These are phyloP conservation scores for Fagopyrum homotropicum DNA, from an alignment of 148 eudicot genomes.

Conservation along the genomic window DNA sequence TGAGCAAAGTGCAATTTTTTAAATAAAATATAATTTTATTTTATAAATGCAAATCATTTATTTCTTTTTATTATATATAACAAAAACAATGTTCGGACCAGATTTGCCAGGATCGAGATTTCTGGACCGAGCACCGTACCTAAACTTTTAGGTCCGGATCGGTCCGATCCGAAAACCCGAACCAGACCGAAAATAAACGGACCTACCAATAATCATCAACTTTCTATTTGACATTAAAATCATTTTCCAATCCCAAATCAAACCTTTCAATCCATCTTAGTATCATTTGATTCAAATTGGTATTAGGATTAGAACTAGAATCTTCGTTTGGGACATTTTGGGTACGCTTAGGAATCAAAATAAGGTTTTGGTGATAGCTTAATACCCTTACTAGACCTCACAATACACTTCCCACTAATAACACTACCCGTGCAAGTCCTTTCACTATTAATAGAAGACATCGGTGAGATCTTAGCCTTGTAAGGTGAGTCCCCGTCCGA, in stretches of 20 bases:
- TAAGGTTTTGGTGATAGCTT: background rate
- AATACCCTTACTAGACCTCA: constrained; percentile 3
- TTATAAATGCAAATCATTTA: too few species aligned
- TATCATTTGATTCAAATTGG: background rate
- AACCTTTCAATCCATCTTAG: background rate
- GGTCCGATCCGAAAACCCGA: too few species aligned
- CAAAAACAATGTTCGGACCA: too few species aligned
- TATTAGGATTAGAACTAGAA: background rate
- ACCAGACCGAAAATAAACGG: too few species aligned
- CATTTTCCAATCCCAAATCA: background rate
- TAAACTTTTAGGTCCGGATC: too few species aligned
- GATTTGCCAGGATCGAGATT: too few species aligned
- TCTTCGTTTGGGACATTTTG: background rate
- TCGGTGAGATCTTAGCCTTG: constrained; percentile 7
- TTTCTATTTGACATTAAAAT: background rate
- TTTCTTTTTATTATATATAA: too few species aligned
- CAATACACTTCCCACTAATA: constrained; percentile 1
- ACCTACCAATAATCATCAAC: background rate
- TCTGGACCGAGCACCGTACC: too few species aligned
- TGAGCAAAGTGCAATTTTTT: too few species aligned
- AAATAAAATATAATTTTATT: too few species aligned
- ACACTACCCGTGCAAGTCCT: constrained; percentile 13
- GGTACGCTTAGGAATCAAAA: background rate
- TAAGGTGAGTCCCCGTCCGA: constrained; percentile 14
- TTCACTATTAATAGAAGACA: constrained; percentile 15